Base-by-base conservation (phyloP, 2,329 filamentous ascomycete genomes). In the Ceratocystis harringtonii region DNA sequence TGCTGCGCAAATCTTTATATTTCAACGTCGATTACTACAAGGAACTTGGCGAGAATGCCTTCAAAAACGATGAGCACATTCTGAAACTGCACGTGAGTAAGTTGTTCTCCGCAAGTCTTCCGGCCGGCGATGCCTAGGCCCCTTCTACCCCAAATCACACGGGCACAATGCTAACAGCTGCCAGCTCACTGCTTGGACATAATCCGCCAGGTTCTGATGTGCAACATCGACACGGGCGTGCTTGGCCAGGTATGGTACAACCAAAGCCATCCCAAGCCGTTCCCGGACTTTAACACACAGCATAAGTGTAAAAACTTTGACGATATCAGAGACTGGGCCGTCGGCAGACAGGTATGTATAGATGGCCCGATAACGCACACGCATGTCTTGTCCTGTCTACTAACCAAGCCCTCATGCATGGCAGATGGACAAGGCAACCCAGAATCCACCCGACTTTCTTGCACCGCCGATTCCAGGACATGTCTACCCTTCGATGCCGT, bases 171-270 rank as follows among this genome's bases (percentile, higher is more conserved):
- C 36, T 67, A 63, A 41, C 62, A 12, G 12, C 2, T 41, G 25
- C 7, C 61, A 80, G 79, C 80, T 4, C 83, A 86, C 68, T 86
- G 84, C 67, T 74, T 86, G 41, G 84, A 86, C 68, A 81, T 80
- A 2, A 67, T 86, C 57, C 80, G 83, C 0, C 83, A 86, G 70
- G 80, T 84, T 17, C 75, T 86, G 15, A 85, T 85, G 81, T 86
- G 84, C 72, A 81, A 79, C 32, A 76, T 80, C 22, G 84, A 86
- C 69, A 79, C 82, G 2, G 83, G 78, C 1, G 78, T 86, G 0
- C 75, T 86, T 0, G 83, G 83, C 12, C 82, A 86, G 69, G 78
- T 86, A 5, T 86, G 83, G 83, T 79, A 78, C 43, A 75, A 81
- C 28, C 71, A 72, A 2, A 69, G 75, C 1, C 72, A 75, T 7